phyloP scores from a whole-genome alignment of 768 basidiomycete genomes.

The Kwoniella newhampshirensis region DNA sequence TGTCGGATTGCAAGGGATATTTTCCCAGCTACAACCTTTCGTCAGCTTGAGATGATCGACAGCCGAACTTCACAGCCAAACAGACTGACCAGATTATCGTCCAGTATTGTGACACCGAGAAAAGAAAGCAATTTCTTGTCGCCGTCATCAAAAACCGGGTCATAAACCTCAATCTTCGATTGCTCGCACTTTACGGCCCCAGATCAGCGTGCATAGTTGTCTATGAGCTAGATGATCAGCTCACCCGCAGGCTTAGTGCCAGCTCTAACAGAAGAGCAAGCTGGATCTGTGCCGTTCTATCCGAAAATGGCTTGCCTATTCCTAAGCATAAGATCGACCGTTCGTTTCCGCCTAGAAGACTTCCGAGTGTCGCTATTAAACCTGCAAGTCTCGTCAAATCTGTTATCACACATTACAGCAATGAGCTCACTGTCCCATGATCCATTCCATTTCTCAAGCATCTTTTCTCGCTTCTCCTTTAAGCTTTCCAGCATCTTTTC shows the following conservation, averaged over 20 bases:
- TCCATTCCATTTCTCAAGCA: conserved; percentile 34
- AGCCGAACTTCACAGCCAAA: neutral
- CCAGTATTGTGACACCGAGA: conserved; percentile 14
- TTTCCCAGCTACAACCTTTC: conserved; percentile 23
- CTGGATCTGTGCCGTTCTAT: conserved; percentile 45
- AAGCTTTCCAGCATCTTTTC: conserved; percentile 19
- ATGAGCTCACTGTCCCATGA: conserved; percentile 30
- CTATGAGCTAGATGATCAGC: conserved; percentile 6
- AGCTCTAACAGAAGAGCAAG: conserved; percentile 40
- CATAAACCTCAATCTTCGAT: conserved; percentile 26
- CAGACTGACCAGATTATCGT: conserved; percentile 38
- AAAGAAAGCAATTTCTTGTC: conserved; percentile 23
- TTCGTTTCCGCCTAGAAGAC: conserved; percentile 2
- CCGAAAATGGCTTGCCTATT: conserved; percentile 30
- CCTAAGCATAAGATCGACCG: conserved; percentile 34
- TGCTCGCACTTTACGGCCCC: conserved; percentile 2
- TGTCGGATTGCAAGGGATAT: conserved; percentile 19
- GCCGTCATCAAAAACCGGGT: conserved; percentile 36
- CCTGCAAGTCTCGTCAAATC: neutral
- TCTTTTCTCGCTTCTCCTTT: conserved; percentile 35
- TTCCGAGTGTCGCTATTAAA: neutral
- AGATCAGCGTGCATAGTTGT: neutral
- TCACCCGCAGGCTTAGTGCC: conserved; percentile 15
- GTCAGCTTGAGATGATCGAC: neutral
- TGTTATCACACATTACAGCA: neutral